Evolutionary conservation across 2,329 filamentous ascomycete genomes (phyloP), one percentile per base, ranked within the genome.

Genomic region (Diaporthe aspalathi): DNA sequence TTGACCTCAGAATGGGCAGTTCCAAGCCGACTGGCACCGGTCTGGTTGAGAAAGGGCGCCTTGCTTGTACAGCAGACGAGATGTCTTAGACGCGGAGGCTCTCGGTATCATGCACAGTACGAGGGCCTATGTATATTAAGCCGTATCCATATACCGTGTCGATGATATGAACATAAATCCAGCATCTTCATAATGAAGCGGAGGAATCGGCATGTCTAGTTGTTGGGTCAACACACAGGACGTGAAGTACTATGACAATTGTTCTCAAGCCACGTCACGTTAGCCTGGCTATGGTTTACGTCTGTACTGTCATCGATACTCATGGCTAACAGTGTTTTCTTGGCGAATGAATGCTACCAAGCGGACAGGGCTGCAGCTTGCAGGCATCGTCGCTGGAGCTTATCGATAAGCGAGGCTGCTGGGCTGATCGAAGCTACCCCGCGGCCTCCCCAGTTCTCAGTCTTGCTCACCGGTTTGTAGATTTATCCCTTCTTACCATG

Each of bases 81-180:
- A 24, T 27, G 40, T 50, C 17, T 35, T 29, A 24, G 47, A 24
- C 45, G 38, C 29, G 70, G 14, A 32, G 54, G 56, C 56, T 56
- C 67, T 70, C 45, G 45, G 22, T 52, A 3, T 40, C 49, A 45
- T 52, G 50, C n/a, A 57, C 40, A 60, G 43, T 20, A 50, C 54
- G 38, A 68, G 29, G 20, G 35, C 24, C 29, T 27, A 54, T 70
- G 63, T 71, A 73, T 71, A 47, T 67, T 73, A 73, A 43, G 43
- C 29, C 45, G 68, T 45, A 72, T 71, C 22, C 63, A 68, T 72
- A 67, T 68, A 70, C 54, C 50, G 47, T 68, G 62, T 49, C 63
- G 50, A 57, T 29, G 50, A 56, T 73, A 71, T 68, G 54, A 71
- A 71, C 68, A 73, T 71, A 54, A 40, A 50, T 63, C 47, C 53